Percentiles rank a stretch among this genome's conserved stretches.
These are phyloP conservation scores for Ophiostoma populinum DNA, from an alignment of 2,329 filamentous ascomycete genomes.

Conservation along the genomic window DNA sequence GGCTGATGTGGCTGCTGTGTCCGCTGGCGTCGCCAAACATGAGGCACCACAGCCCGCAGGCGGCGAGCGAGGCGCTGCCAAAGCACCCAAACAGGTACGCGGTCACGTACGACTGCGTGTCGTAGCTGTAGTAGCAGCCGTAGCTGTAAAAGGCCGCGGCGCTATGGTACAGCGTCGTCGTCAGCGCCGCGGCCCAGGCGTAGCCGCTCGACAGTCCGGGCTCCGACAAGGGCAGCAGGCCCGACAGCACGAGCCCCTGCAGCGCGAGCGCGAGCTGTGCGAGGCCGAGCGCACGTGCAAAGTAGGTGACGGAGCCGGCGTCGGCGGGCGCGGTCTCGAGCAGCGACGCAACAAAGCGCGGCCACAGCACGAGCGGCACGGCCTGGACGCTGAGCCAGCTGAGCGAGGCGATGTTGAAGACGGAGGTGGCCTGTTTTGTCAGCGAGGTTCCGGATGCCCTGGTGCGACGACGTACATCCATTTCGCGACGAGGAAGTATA, in stretches of 20 bases:
- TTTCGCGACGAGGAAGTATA: neutral
- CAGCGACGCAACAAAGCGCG: slow-evolving; percentile 27
- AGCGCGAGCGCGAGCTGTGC: slow-evolving; percentile 46
- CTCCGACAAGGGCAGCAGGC: slow-evolving; percentile 51
- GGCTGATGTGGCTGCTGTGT: slow-evolving; percentile 16
- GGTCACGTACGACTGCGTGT: slow-evolving; percentile 38
- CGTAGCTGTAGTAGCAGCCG: slow-evolving; percentile 41
- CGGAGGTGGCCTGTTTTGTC: slow-evolving; percentile 25
- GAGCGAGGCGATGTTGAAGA: slow-evolving; percentile 33
- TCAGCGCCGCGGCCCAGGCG: slow-evolving; percentile 45
- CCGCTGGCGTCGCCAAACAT: slow-evolving; percentile 22
- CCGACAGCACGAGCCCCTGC: slow-evolving; percentile 51
- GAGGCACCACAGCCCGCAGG: slow-evolving; percentile 45
- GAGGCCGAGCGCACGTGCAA: slow-evolving; percentile 53
- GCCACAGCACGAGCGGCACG: slow-evolving; percentile 29
- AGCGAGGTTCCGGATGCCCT: too few relatives aligned
- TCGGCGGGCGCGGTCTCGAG: slow-evolving; percentile 17
- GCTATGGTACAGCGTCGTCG: slow-evolving; percentile 51
- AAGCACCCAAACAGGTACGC: slow-evolving; percentile 41
- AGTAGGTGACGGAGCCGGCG: slow-evolving; percentile 63
- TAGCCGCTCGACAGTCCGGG: too few relatives aligned
- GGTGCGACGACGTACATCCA: slow-evolving; percentile 4
- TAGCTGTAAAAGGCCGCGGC: slow-evolving; percentile 50
- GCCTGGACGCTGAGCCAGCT: slow-evolving; percentile 33
- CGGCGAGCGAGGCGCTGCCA: slow-evolving; percentile 36